Evolutionary conservation across 2,329 filamentous ascomycete genomes (phyloP), one percentile per base, ranked within the genome.

Genomic region (Fusarium tanahbumbuense): DNA sequence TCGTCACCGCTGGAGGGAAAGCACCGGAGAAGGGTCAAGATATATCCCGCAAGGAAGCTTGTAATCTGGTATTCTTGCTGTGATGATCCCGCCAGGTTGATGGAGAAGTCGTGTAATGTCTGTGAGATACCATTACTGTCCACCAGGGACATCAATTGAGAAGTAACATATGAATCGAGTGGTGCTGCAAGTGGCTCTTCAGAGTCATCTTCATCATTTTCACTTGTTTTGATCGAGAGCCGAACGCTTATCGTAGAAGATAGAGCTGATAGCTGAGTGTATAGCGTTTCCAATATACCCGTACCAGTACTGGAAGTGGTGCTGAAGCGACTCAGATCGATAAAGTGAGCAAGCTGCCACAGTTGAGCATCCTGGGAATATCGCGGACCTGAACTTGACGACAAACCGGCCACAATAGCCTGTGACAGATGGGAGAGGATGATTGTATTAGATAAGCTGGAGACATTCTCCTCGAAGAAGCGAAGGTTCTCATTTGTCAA

Each of bases 1-100:
- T 98, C 94, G 75, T 98, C 94, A 6, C 90, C 91, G 63, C 89
- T 87, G 9, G 86, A 83, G 11, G 95, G 94, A 71, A 98, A 98
- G 73, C 94, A 94, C 62, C 92, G 89, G 6, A 98, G 83, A 5
- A 99, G 82, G 1, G 93, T 94, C 41, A 98, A 84, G 5, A 94
- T 93, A 76, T 97, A 98, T 28, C 92, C 93, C 15, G 95, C 93
- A 41, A 97, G 83, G 15, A 93, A 83, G 71, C 91, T 92, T 4
- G 92, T 77, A 8, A 76, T 77, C 22, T 77, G 74, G n/a, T 77
- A 73, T 13, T 78, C 75, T 42, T 77, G 73, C 9, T 49, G 71
- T 37, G 75, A 76, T 8, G 80, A 76, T n/a, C 75, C 67, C 9
- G 74, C 72, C 44, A 79, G 56, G 45, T 72, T 79, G 41, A 57